These are phyloP conservation scores for Hygrophorus russula DNA, from an alignment of 768 basidiomycete species.

Conservation along the genomic window DNA sequence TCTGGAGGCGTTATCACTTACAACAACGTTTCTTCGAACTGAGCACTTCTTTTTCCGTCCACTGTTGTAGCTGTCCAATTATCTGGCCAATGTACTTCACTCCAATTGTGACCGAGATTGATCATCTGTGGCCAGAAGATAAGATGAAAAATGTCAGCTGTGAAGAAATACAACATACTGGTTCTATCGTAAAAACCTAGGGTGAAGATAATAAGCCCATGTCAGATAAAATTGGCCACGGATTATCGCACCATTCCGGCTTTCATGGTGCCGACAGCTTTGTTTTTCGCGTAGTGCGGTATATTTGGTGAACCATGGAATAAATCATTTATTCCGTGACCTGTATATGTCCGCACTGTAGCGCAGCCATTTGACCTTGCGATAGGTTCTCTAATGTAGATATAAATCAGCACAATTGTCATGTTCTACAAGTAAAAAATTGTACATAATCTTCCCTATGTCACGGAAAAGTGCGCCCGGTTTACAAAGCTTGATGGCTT, in stretches of 20 bases:
- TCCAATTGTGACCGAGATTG: constrained; percentile 74
- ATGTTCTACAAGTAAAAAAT: constrained; percentile 9
- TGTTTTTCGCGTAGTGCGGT: constrained; percentile 92
- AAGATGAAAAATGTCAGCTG: constrained; percentile 5
- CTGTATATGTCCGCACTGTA: constrained; percentile 87
- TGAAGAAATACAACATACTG: constrained; percentile 31
- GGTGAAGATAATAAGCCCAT: constrained; percentile 3
- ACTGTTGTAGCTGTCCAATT: constrained; percentile 93
- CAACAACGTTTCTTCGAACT: constrained; percentile 97
- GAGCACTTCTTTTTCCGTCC: constrained; percentile 87
- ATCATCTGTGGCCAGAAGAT: constrained; percentile 57
- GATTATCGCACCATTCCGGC: constrained; percentile 66
- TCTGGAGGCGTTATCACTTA: constrained; percentile 28
- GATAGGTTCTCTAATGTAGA: constrained; percentile 58
- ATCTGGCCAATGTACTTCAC: constrained; percentile 80
- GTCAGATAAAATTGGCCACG: not conserved
- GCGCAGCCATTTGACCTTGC: constrained; percentile 76
- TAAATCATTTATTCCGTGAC: constrained; percentile 79
- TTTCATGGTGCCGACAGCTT: constrained; percentile 89
- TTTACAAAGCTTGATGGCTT: constrained; percentile 86
- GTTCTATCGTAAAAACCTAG: constrained; percentile 69
- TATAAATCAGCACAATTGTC: constrained; percentile 3
- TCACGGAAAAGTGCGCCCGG: constrained; percentile 88
- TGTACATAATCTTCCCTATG: constrained; percentile 78
- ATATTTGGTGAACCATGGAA: constrained; percentile 85